Evolutionary conservation across 805 yeast genomes (phyloP), one percentile per base, ranked within the genome.

Genomic region (Metschnikowia borealis): DNA sequence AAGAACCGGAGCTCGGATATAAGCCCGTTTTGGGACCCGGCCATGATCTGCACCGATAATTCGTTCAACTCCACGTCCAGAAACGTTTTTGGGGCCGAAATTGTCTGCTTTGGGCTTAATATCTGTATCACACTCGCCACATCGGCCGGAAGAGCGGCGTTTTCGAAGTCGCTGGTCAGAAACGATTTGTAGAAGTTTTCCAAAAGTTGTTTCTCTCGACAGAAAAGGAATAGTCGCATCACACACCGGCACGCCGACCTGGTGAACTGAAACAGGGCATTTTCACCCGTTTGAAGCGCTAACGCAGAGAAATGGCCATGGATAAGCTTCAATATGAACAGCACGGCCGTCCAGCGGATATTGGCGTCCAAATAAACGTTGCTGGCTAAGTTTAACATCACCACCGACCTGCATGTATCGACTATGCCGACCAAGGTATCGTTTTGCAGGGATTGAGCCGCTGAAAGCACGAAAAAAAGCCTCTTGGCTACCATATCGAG

Each of bases 401-500:
- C 48, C 3, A 70, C 55, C 6, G 74, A 62, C 47, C 62, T 64
- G 31, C 70, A 55, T 48, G 60, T 57, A 39, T 62, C 67, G 14
- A 38, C 38, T 13, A 26, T 44, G 26, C 47, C 48, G 10, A 43
- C 21, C 31, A 17, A 29, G 2, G 33, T 11, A 3, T 35, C 40
- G 8, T 38, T 38, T 14, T 21, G 39, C 14, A 6, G 39, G 21
- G 33, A 2, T 13, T 44, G 40, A 11, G 50, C 35, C 2, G 61
- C 53, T 6, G 47, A 15, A 23, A 63, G 49, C 4, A 70, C 53
- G 46, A 65, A 69, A 66, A 72, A 69, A 6, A 71, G 43, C 51
- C 64, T 68, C 43, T 69, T 55, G 23, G 68, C 61, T 15, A 56
- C 54, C 23, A 64, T 59, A 43, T 70, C 75, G 33, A 73, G 62